These are phyloP conservation scores for Urostyla sp. DNA, from an alignment of 73 alveolate genomes.

Conservation along the genomic window DNA sequence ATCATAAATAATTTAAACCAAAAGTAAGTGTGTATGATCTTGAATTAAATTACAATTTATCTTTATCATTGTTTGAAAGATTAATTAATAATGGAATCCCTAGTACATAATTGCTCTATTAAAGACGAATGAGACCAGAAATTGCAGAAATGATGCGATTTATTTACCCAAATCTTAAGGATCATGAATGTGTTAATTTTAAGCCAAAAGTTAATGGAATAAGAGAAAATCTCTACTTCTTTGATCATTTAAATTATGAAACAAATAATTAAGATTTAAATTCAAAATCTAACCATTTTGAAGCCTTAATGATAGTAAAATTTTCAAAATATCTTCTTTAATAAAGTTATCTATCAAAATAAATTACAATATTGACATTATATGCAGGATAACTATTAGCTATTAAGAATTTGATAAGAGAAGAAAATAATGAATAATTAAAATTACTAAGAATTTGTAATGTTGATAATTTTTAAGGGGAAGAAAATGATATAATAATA, in stretches of 20 bases:
- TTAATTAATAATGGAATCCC: constrained; percentile 79
- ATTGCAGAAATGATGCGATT: constrained; percentile 70
- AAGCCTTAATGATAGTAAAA: constrained; percentile 76
- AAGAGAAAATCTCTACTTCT: constrained; percentile 37
- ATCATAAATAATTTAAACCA: constrained; percentile 89
- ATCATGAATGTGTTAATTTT: constrained; percentile 29
- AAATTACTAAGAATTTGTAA: constrained; percentile 50
- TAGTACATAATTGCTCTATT: constrained; percentile 71
- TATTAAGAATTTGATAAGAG: constrained; percentile 47
- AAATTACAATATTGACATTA: constrained; percentile 80
- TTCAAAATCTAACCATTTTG: constrained; percentile 67
- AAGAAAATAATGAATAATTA: constrained; percentile 35
- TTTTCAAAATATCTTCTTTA: constrained; percentile 74
- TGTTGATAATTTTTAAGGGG: constrained; percentile 85
- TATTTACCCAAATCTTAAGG: constrained; percentile 51
- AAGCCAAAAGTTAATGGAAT: constrained; percentile 53
- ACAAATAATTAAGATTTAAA: constrained; percentile 66
- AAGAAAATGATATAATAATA: constrained; percentile 81
- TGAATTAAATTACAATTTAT: constrained; percentile 82
- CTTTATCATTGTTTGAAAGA: constrained; percentile 88
- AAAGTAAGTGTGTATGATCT: constrained; percentile 78
- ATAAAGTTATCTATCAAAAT: constrained; percentile 68
- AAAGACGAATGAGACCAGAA: constrained; percentile 87
- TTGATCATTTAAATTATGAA: constrained; percentile 73
- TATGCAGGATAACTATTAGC: constrained; percentile 73